Evolutionary conservation across 192 early-diverging fungal species (phyloP).

Genomic region (Cladochytrium replicatum): DNA sequence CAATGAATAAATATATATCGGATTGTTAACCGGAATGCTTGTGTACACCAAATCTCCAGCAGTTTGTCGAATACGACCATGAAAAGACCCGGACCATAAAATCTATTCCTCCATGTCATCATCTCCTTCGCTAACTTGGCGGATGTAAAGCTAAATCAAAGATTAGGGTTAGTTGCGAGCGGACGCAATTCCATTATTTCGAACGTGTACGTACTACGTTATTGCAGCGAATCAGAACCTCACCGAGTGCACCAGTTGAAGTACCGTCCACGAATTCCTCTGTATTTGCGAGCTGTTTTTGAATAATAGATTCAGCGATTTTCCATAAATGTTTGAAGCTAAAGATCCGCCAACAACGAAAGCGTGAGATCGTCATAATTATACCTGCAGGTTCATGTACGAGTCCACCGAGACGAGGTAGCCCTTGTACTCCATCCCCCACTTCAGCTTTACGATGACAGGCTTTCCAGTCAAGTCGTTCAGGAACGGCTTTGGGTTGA

Average conservation of each 20-base stretch:
- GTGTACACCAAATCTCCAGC: no score
- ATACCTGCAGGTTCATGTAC: conserved; percentile 96
- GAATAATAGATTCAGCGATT: conserved; percentile 4
- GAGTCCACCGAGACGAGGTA: conserved; percentile 80
- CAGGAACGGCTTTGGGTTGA: conserved; percentile 97
- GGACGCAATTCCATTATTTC: no score
- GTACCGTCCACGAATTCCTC: conserved; percentile 93
- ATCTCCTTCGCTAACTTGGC: no score
- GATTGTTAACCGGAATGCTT: no score
- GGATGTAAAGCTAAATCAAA: no score
- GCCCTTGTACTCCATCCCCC: conserved; percentile 98
- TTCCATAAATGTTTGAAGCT: conserved; percentile 2
- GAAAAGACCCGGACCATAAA: no score
- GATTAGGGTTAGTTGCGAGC: no score
- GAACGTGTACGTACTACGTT: no score
- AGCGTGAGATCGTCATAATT: conserved; percentile 5
- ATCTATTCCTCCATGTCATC: no score
- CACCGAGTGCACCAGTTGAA: conserved; percentile 76
- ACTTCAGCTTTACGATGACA: conserved; percentile 90
- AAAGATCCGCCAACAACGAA: conserved; percentile 8
- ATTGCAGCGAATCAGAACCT: conserved; percentile 90
- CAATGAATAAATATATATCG: no score
- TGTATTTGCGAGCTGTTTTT: conserved; percentile 74
- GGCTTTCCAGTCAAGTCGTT: conserved; percentile 86
- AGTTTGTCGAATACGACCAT: no score